These are phyloP conservation scores for Lactarius pseudohatsudake DNA, from an alignment of 768 basidiomycete genomes.

Conservation along the genomic window DNA sequence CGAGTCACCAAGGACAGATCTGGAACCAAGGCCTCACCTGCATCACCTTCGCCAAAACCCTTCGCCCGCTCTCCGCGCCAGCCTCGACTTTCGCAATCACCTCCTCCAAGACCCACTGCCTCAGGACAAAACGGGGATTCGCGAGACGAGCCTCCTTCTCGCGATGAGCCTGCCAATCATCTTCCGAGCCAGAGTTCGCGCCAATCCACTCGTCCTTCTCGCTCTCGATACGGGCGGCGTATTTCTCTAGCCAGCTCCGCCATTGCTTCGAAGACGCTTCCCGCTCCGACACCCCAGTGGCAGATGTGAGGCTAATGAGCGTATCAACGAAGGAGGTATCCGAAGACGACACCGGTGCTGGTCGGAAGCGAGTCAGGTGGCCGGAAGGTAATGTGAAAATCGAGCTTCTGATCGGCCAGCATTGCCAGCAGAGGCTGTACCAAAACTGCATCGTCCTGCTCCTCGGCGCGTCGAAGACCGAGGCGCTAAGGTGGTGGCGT, in stretches of 20 bases:
- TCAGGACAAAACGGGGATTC: slow-evolving; percentile 90
- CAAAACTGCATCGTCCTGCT: slow-evolving; percentile 59
- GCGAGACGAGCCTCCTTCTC: slow-evolving; percentile 44
- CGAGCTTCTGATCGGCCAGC: slow-evolving; percentile 72
- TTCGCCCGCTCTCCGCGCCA: slow-evolving; percentile 61
- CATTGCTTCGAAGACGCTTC: slow-evolving; percentile 52
- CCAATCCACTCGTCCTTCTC: slow-evolving; percentile 55
- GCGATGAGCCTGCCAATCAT: slow-evolving; percentile 32
- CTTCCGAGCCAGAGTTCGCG: slow-evolving; percentile 41
- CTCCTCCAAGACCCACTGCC: slow-evolving; percentile 97
- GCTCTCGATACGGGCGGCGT: slow-evolving; percentile 54
- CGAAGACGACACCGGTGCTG: slow-evolving; percentile 37
- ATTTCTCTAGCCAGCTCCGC: slow-evolving; percentile 62
- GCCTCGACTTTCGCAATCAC: slow-evolving; percentile 75
- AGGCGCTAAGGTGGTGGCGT: slow-evolving; percentile 56
- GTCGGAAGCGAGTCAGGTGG: slow-evolving; percentile 61
- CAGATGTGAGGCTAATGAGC: slow-evolving; percentile 49
- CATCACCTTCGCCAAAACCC: slow-evolving; percentile 75
- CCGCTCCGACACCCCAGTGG: slow-evolving; percentile 45
- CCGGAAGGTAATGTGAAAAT: slow-evolving; percentile 88
- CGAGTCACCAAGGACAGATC: background rate
- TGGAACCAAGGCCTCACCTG: slow-evolving; percentile 50
- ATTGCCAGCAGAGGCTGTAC: slow-evolving; percentile 71
- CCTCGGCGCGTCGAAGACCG: slow-evolving; percentile 58
- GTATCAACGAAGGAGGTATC: slow-evolving; percentile 45